Conservation (phyloP, 257 asterid species). For the Craterostigma plantagineum region DNA sequence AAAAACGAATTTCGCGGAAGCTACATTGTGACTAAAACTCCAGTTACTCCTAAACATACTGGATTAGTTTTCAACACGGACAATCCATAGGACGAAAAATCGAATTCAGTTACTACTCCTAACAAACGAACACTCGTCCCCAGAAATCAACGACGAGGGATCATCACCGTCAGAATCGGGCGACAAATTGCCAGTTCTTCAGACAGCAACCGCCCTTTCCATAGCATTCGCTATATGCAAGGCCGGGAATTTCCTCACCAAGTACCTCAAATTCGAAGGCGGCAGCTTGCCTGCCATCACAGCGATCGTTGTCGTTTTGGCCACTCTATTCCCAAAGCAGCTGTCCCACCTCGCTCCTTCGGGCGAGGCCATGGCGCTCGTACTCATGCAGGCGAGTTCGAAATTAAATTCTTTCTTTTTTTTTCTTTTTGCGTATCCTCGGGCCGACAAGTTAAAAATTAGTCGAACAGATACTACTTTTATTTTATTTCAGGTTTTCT, state of each 20-base stretch:
- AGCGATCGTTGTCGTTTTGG: constrained; percentile 59
- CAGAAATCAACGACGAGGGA: constrained; percentile 9
- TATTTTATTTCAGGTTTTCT: constrained; percentile 30
- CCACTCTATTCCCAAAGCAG: constrained; percentile 55
- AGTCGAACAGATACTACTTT: background rate
- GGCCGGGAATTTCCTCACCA: constrained; percentile 26
- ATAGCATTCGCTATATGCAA: constrained; percentile 68
- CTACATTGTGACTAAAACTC: no score
- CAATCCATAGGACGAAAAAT: no score
- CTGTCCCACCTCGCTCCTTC: constrained; percentile 77
- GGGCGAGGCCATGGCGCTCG: constrained; percentile 85
- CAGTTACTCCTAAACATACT: no score
- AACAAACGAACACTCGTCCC: no score
- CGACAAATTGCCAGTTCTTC: constrained; percentile 53
- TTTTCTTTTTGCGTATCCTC: no score
- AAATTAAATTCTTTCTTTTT: no score
- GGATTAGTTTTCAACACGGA: no score
- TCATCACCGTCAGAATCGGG: constrained; percentile 15
- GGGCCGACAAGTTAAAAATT: background rate
- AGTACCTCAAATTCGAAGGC: constrained; percentile 60
- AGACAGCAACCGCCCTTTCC: constrained; percentile 56
- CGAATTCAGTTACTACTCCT: no score
- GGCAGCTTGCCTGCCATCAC: constrained; percentile 77
- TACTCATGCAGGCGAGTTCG: constrained; percentile 81
- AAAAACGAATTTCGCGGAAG: no score